phyloP scores from a whole-genome alignment of 2,329 filamentous ascomycete species.

The Exophiala phaeomuriformis region DNA sequence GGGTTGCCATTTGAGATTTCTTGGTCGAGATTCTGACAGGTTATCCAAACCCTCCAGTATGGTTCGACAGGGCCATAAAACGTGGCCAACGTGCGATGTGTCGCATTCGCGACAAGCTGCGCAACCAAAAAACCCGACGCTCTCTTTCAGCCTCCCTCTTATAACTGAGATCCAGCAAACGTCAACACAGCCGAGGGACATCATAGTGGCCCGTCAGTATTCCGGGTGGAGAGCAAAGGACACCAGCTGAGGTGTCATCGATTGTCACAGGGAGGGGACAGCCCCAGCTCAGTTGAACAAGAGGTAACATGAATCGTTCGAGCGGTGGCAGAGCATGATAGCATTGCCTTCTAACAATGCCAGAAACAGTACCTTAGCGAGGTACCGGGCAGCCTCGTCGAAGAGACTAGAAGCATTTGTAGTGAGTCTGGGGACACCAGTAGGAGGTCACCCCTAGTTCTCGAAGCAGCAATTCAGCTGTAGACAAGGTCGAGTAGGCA shows the following conservation, averaged over 20 bases:
- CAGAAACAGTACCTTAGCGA: no score
- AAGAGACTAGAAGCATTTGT: no score
- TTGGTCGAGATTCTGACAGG: constrained; percentile 5
- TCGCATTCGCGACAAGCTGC: not conserved
- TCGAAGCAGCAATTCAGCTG: no score
- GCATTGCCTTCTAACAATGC: no score
- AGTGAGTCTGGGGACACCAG: no score
- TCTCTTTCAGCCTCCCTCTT: not conserved
- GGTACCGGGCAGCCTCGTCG: no score
- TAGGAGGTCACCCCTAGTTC: no score
- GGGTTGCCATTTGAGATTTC: constrained; percentile 17
- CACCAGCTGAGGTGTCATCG: not conserved
- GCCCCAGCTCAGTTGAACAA: no score
- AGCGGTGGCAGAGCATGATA: no score
- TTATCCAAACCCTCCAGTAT: not conserved
- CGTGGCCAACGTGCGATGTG: constrained; percentile 4
- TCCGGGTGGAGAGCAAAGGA: not conserved
- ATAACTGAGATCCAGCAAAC: not conserved
- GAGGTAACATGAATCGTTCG: no score
- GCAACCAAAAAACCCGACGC: not conserved
- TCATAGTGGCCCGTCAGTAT: not conserved
- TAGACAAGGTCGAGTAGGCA: no score
- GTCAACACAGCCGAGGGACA: not conserved
- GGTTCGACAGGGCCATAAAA: constrained; percentile 3
- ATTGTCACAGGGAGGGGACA: not conserved